Evolutionary conservation across 108 stramenopile genomes (phyloP).

Genomic region (Schizochytrium sp.): DNA sequence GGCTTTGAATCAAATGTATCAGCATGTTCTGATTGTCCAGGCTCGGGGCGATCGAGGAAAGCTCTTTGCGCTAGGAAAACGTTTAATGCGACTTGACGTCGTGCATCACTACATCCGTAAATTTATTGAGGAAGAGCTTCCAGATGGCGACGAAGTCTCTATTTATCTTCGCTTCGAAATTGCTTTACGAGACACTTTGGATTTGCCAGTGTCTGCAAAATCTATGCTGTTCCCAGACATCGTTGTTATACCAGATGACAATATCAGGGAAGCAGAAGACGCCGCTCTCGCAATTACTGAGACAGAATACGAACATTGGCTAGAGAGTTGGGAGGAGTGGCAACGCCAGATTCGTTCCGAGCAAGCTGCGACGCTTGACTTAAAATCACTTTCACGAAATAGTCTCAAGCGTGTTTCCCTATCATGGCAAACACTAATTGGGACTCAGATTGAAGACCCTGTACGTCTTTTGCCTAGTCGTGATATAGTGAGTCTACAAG

Average conservation of each 20-base stretch:
- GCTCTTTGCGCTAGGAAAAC: constrained; percentile 11
- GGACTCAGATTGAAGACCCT: not conserved
- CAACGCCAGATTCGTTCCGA: constrained; percentile 56
- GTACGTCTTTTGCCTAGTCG: constrained; percentile 1
- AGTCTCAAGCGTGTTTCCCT: constrained; percentile 17
- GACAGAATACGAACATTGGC: not conserved
- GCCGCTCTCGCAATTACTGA: not conserved
- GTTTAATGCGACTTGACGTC: constrained; percentile 32
- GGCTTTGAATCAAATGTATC: constrained; percentile 54
- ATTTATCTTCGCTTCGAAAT: constrained; percentile 56
- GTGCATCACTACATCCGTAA: constrained; percentile 24
- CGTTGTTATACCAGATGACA: not conserved
- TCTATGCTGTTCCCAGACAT: constrained; percentile 22
- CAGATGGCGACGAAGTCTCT: constrained; percentile 19
- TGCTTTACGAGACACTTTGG: not conserved
- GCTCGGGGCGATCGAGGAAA: constrained; percentile 5
- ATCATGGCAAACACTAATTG: not conserved
- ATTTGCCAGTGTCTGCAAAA: constrained; percentile 24
- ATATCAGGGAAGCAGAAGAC: not conserved
- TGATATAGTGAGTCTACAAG: not conserved
- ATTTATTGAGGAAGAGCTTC: not conserved
- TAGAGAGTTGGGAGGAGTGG: constrained; percentile 31
- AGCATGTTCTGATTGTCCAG: not conserved
- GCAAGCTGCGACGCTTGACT: not conserved
- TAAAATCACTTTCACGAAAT: constrained; percentile 17